phyloP scores from a whole-genome alignment of 306 rosid species.

The Castanospermum australe region DNA sequence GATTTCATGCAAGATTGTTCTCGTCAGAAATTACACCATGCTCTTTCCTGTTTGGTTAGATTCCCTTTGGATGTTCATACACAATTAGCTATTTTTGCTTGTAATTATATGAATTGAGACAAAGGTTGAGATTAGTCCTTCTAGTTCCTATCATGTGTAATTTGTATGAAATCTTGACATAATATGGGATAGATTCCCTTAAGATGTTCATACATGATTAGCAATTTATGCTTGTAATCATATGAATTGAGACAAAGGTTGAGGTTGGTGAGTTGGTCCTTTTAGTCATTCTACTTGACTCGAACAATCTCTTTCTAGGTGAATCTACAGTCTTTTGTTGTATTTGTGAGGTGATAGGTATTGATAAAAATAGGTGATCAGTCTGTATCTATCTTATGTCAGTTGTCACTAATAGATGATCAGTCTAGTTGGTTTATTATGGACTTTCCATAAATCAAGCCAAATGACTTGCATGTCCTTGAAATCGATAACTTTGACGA shows the following conservation, averaged over 20 bases:
- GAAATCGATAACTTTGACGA: neutral
- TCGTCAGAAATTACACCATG: neutral
- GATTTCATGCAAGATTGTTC: constrained; percentile 13
- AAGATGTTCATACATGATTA: neutral
- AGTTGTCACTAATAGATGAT: neutral
- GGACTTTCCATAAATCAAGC: neutral
- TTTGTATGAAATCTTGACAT: neutral
- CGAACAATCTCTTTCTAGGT: neutral
- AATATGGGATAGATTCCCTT: neutral
- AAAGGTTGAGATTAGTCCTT: neutral
- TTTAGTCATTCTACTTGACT: neutral
- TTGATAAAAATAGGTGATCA: neutral
- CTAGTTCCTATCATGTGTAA: neutral
- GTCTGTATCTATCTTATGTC: neutral
- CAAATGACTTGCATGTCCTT: neutral
- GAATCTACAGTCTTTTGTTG: neutral
- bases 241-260: neutral
- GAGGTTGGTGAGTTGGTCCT: no score
- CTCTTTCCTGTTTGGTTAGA: neutral
- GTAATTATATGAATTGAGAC: neutral
- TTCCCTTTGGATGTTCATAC: neutral
- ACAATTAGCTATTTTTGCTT: neutral
- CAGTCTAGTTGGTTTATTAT: neutral
- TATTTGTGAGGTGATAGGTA: neutral
- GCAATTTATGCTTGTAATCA: neutral